Base-by-base conservation (phyloP, 1,284 basidiomycete species). In the Somion occarium region DNA sequence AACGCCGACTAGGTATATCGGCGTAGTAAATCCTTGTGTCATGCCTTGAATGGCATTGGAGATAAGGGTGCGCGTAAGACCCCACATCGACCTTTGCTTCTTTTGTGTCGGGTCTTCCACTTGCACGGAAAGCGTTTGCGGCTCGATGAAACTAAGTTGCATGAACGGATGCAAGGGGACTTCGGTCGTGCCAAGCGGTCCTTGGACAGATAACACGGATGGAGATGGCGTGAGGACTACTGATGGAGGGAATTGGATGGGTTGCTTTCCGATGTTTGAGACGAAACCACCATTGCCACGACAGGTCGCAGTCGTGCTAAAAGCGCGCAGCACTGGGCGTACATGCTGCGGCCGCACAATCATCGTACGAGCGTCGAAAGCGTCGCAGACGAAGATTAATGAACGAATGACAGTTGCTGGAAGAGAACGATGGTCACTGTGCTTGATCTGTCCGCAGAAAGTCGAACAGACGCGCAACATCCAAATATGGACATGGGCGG, bases 1-100 rank as follows among this genome's bases (percentile, higher is more conserved):
- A 38, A 99, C 95, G 34, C 96, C 97, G 53, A 98, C 96, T 52
- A 99, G 80, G 58, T 87, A 86, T 19, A 99, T 69, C 12, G 90
- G 84, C 5, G 91, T 77, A 0, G 77, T 79, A 72, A 93, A 98
- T 1, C 95, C 95, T 55, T 87, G 80, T 1, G 90, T 87, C 71
- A 98, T 94, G 46, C 97, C 97, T 15, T 75, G 75, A 56, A 98
- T 80, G 15, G 95, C 95, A 64, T 99, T 99, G 57, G 79, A 74
- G 64, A 98, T 86, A 53, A 95, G 78, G 0, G 93, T 89, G 45
- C 96, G 84, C 2, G 93, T 96, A 39, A 92, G 82, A 11, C 96
- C 96, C 96, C 96, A 99, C 73, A 93, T 85, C 46, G 87, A 82
- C 38, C 91, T 80, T 68, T 97, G 93, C 46, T 81, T 71, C 69